A percentile compares a stretch with the other conserved stretches of the same genome.
Conservation (phyloP, 768 basidiomycete genomes). For the Tricholoma flavovirens region DNA sequence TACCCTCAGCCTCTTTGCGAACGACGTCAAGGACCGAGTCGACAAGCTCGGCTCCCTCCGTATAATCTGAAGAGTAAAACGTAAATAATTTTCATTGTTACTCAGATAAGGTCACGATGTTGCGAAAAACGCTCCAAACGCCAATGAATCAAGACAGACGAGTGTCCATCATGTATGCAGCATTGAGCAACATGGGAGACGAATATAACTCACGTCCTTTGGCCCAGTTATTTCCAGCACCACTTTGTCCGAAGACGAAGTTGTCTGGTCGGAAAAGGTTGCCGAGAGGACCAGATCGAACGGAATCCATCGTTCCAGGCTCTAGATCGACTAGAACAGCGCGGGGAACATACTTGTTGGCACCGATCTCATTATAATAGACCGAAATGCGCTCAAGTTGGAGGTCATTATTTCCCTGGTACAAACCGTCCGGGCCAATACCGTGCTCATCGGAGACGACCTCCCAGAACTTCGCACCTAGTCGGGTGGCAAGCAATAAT, state of each 20-base stretch:
- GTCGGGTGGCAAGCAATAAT: constrained; percentile 12
- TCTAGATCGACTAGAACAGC: constrained; percentile 97
- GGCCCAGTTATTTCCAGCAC: constrained; percentile 99
- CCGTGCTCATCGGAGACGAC: constrained; percentile 98
- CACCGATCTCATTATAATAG: constrained; percentile 95
- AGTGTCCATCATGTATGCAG: neutral
- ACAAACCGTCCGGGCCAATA: constrained; percentile 87
- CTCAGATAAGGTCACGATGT: neutral
- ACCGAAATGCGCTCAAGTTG: constrained; percentile 97
- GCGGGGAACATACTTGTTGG: constrained; percentile 97
- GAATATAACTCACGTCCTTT: constrained; percentile 82
- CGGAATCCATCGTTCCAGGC: constrained; percentile 94
- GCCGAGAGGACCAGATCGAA: constrained; percentile 86
- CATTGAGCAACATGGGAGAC: neutral
- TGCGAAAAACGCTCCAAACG: constrained; percentile 18
- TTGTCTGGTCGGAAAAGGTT: constrained; percentile 95
- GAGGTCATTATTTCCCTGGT: constrained; percentile 90
- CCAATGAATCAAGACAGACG: neutral
- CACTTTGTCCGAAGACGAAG: constrained; percentile 97
- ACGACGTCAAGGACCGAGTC: constrained; percentile 98
- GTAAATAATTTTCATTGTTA: neutral
- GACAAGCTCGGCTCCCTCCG: constrained; percentile 96
- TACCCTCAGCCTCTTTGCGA: constrained; percentile 97
- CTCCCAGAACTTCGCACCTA: constrained; percentile 97
- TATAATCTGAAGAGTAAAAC: constrained; percentile 57